Base-by-base conservation (phyloP, 2,329 filamentous ascomycete species). In the Malbranchea zuffiana region DNA sequence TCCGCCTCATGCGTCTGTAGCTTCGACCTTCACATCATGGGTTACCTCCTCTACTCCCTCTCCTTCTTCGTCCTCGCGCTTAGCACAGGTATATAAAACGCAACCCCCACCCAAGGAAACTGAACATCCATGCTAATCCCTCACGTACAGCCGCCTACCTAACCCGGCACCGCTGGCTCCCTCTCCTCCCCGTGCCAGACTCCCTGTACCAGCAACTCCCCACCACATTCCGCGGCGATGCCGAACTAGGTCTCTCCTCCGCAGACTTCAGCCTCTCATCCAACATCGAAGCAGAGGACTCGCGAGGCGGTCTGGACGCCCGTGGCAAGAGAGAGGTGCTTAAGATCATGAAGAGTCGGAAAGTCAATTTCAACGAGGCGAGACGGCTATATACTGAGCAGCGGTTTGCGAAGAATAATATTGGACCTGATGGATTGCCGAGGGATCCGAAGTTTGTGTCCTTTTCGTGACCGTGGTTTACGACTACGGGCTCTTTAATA, bases 391-490 rank as follows among this genome's bases (percentile, higher is more conserved):
- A 82, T 56, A 90, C 86, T 63, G 82, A 95, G 65, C 76, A 82
- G 50, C 70, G 78, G 40, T 94, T 98, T 63, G 77, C 76, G 56
- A 85, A 78, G 56, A 84, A 93, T 52, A 82, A 83, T 35, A 95
- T 98, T 56, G 85, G 79, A 1, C 72, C 82, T 4, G 90, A 98
- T 60, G 90, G 90, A 3, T 66, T 79, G 50, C 90, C 90, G 44
- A 73, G 78, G 55, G 88, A 96, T 66, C 86, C 87, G 44, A 95
- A 95, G 67, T 93, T 94, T 56, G 86, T 96, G 42, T 92, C 83
- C 56, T 96, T 96, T 62, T 83, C 79, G 42, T 82, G 55, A 71
- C n/a, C 12, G 12, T 21, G 30, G 28, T 21, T n/a, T n/a, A n/a
- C n/a, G n/a, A n/a, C n/a, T n/a, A n/a, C n/a, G n/a, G n/a, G n/a